Base-by-base conservation (phyloP, 2,329 filamentous ascomycete species). In the Emergomyces orientalis region DNA sequence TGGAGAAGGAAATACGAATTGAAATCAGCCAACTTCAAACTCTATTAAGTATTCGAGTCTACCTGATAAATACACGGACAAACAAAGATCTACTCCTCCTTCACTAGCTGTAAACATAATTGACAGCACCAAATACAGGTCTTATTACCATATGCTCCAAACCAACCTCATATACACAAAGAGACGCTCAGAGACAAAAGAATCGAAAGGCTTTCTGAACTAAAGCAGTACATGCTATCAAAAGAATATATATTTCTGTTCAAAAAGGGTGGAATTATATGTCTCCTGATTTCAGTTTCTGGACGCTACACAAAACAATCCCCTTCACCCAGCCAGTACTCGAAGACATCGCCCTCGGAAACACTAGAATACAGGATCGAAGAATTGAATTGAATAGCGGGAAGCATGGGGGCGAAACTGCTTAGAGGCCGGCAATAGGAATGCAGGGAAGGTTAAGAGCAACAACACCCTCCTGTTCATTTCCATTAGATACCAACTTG, bases 371-470 rank as follows among this genome's bases (percentile, higher is more conserved):
- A 39, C 34, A 41, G 34, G 61, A 63, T 56, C 30, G 43, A 54
- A 25, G 41, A 43, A 54, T 45, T 43, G 32, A 37, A 30, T 55
- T 59, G 41, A 22, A 59, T 47, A 45, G 27, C 30, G 27, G 41
- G 22, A 57, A 11, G 17, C 22, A 22, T 4, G 27, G 22, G 13
- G 13, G 41, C 14, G 55, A 62, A 64, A 51, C 41, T 63, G 63
- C 68, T 75, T 76, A 77, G 66, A 77, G 55, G 60, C 73, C 71
- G 63, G 73, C 73, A 60, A 76, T 69, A 59, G 75, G 73, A 69
- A 76, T 63, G 68, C 75, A 77, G 62, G 75, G 73, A 63, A 76
- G 69, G 39, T 65, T 73, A 55, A 76, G 45, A 45, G 73, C 75
- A 51, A 77, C 63, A 58, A 76, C 68, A 65, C 69, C 70, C 63